Base-by-base conservation (phyloP, 140 eudicot species). In the Senecio squalidus region DNA sequence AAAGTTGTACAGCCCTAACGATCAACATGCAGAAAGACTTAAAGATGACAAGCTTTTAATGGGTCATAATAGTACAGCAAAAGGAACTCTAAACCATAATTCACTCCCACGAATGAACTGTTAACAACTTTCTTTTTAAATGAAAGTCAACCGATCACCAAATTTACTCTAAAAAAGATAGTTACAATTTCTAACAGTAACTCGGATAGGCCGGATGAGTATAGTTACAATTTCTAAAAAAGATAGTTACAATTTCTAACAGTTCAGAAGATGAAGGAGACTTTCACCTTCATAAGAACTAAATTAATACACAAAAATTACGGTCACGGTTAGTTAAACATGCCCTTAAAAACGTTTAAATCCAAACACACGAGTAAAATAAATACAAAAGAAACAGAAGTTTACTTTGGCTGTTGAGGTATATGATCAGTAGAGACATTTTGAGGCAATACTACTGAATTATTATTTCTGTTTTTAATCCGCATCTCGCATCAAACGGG, bases 261-360 rank as follows among this genome's bases (percentile, higher is more conserved):
- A 77, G 73, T 80, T 66, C 63, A 86, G 76, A 58, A 86, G 80
- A 54, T 33, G 41, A 59, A 66, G 58, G n/a, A 86, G 85, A 58
- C 64, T 59, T 62, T 82, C 85, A 31, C 88, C 95, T 72, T 82
- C 83, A 75, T 59, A 75, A 41, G 71, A 80, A 68, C 92, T 68
- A 57, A 29, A 67, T 30, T 30, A 16, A 68, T 5, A 68, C 16
- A 17, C 64, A 46, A 14, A 51, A 10, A 30, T 9, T 18, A 25
- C 3, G 9, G 26, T 24, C 30, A 29, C 18, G 24, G 15, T 49
- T 49, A 49, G 30, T 22, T 57, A 23, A 34, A 33, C 9, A 49
- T 33, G 23, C 49, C 9, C 8, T 11, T 15, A 9, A 0, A 15
- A 3, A 29, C n/a, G n/a, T n/a, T n/a, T n/a, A n/a, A n/a, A n/a